These are phyloP conservation scores for Helichrysum umbraculigerum DNA, from an alignment of 129 eudicot genomes.

Conservation along the genomic window DNA sequence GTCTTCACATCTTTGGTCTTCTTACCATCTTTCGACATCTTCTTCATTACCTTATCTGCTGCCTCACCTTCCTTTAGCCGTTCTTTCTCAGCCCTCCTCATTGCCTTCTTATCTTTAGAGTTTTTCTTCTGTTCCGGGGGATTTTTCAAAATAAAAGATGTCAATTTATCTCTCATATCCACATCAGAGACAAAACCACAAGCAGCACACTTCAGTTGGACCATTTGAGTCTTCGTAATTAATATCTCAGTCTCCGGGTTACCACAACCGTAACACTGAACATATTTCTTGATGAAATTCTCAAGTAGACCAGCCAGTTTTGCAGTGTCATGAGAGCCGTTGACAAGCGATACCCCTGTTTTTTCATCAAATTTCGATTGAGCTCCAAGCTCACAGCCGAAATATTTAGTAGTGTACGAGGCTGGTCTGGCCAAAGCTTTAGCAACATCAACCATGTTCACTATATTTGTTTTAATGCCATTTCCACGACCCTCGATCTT, in stretches of 20 bases:
- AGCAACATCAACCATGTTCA: slow-evolving; percentile 86
- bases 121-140: slow-evolving; percentile 75
- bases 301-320: slow-evolving; percentile 80
- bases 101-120: slow-evolving; percentile 66
- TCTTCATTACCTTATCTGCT: slow-evolving; percentile 77
- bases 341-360: slow-evolving; percentile 67
- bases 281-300: slow-evolving; percentile 71
- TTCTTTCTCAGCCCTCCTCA: slow-evolving; percentile 81
- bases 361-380: slow-evolving; percentile 84
- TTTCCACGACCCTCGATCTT: slow-evolving; percentile 91
- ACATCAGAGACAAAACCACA: slow-evolving; percentile 80
- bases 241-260: slow-evolving; percentile 70
- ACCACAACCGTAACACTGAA: slow-evolving; percentile 76
- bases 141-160: slow-evolving; percentile 71
- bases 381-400: slow-evolving; percentile 79
- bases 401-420: slow-evolving; percentile 73
- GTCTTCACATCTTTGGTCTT: slow-evolving; percentile 47
- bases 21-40: slow-evolving; percentile 58
- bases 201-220: slow-evolving; percentile 76
- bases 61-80: slow-evolving; percentile 78
- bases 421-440: slow-evolving; percentile 87
- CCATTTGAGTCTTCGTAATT: slow-evolving; percentile 73
- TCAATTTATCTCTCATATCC: slow-evolving; percentile 82
- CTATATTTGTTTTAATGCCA: slow-evolving; percentile 81
- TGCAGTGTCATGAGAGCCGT: slow-evolving; percentile 72